These are phyloP conservation scores for Colletotrichum sp. DNA, from an alignment of 2,329 filamentous ascomycete species.

Conservation along the genomic window DNA sequence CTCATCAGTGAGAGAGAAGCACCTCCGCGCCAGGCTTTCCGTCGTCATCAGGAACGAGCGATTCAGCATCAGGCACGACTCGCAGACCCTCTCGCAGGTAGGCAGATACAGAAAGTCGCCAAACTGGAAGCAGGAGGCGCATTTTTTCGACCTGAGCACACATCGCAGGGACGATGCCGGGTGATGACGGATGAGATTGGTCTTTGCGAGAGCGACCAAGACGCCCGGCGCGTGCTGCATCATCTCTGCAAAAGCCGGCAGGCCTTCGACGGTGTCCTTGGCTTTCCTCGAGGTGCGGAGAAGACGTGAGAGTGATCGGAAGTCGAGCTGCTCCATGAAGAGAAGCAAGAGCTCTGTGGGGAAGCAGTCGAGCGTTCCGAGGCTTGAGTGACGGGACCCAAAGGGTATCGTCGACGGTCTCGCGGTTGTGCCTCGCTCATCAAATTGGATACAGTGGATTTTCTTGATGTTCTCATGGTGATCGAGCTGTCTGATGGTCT, in stretches of 20 bases:
- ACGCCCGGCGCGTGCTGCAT: constrained; percentile 42
- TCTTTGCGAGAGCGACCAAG: constrained; percentile 28
- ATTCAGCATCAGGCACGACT: constrained; percentile 30
- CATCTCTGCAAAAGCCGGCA: constrained; percentile 43
- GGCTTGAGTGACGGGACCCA: constrained; percentile 22
- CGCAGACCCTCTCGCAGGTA: constrained; percentile 35
- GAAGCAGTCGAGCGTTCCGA: constrained; percentile 30
- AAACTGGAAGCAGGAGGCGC: constrained; percentile 32
- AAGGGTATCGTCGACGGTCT: not conserved
- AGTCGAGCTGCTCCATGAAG: constrained; percentile 30
- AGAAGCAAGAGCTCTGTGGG: constrained; percentile 29
- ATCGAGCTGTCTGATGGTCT: not conserved
- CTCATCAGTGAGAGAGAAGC: constrained; percentile 26
- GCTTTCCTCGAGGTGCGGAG: constrained; percentile 28
- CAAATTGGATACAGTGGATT: not conserved
- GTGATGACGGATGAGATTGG: constrained; percentile 26
- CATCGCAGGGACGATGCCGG: constrained; percentile 25
- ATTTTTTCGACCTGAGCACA: constrained; percentile 27
- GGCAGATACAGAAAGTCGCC: constrained; percentile 32
- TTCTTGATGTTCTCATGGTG: not conserved
- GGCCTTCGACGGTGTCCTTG: constrained; percentile 28
- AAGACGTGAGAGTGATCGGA: constrained; percentile 32
- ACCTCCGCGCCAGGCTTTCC: constrained; percentile 23
- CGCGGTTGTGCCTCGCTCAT: not conserved
- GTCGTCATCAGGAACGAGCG: constrained; percentile 29